Evolutionary conservation across 1,284 basidiomycete genomes (phyloP).

Genomic region (Irpex sp.): DNA sequence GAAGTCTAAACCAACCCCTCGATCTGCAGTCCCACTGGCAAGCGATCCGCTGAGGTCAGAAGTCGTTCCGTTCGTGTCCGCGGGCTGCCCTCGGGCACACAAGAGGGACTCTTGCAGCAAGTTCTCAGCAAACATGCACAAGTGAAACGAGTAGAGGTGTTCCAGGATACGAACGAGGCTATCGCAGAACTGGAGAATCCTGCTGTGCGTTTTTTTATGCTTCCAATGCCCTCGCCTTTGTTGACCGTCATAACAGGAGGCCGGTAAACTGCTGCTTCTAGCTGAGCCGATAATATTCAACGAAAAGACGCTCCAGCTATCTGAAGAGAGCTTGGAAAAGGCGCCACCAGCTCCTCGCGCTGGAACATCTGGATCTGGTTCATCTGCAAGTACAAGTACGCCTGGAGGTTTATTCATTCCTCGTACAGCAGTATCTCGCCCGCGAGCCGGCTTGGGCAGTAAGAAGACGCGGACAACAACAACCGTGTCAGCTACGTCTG

Average conservation of each 20-base stretch:
- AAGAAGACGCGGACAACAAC: constrained; percentile 30
- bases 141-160: constrained; percentile 77
- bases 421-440: constrained; percentile 56
- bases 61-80: constrained; percentile 72
- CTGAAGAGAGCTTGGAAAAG: constrained; percentile 44
- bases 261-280: constrained; percentile 69
- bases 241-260: constrained; percentile 51
- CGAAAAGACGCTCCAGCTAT: constrained; percentile 51
- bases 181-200: constrained; percentile 72
- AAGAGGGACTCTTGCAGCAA: constrained; percentile 90
- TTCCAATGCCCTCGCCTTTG: background rate
- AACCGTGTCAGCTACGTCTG: constrained; percentile 1
- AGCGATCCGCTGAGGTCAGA: constrained; percentile 54
- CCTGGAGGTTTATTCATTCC: constrained; percentile 59
- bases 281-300: constrained; percentile 68
- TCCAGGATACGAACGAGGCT: constrained; percentile 64
- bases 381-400: constrained; percentile 20
- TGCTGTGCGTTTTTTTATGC: constrained; percentile 47
- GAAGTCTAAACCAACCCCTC: no score
- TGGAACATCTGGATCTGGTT: background rate
- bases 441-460: constrained; percentile 65
- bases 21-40: constrained; percentile 22
- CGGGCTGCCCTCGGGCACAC: constrained; percentile 68
- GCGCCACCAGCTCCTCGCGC: constrained; percentile 29
- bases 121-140: constrained; percentile 72